A percentile compares a stretch with the other conserved stretches of the same genome.
Evolutionary conservation across 2,329 filamentous ascomycete species (phyloP).

Genomic region (Aspergillus latus): DNA sequence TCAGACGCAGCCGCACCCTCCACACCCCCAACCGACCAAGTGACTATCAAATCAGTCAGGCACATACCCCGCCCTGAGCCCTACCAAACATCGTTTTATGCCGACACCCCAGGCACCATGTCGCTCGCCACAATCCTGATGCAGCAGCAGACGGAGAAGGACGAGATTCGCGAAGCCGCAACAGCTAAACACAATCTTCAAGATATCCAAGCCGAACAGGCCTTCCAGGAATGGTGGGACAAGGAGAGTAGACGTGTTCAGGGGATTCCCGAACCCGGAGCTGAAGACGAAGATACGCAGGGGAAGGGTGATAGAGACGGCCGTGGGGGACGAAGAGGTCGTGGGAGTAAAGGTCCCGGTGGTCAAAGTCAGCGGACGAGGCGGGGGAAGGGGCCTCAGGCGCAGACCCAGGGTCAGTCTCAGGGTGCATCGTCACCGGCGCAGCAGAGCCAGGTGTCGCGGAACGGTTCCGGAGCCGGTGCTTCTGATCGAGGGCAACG

Average conservation of each 20-base stretch:
- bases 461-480: constrained; percentile 3
- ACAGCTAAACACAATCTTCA: constrained; percentile 80
- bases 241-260: constrained; percentile 41
- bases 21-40: constrained; percentile 22
- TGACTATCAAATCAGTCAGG: constrained; percentile 45
- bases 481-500: neutral
- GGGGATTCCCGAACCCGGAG: constrained; percentile 30
- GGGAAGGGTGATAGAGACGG: constrained; percentile 6
- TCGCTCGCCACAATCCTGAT: constrained; percentile 89
- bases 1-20: constrained; percentile 38
- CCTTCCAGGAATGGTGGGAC: constrained; percentile 71
- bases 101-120: constrained; percentile 65
- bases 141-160: constrained; percentile 81
- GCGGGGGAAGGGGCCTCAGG: constrained; percentile 16
- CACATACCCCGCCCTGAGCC: constrained; percentile 48
- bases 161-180: constrained; percentile 75
- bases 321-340: constrained; percentile 17
- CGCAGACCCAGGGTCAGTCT: neutral
- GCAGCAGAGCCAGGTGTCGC: constrained; percentile 12
- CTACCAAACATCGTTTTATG: constrained; percentile 27
- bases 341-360: constrained; percentile 10
- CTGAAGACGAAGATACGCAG: neutral
- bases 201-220: constrained; percentile 95
- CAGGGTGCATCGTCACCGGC: constrained; percentile 8
- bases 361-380: constrained; percentile 17